A percentile compares a stretch with the other conserved stretches of the same genome.
Conservation (phyloP, 495 filamentous ascomycete genomes). For the Aspergillus conjunctus region DNA sequence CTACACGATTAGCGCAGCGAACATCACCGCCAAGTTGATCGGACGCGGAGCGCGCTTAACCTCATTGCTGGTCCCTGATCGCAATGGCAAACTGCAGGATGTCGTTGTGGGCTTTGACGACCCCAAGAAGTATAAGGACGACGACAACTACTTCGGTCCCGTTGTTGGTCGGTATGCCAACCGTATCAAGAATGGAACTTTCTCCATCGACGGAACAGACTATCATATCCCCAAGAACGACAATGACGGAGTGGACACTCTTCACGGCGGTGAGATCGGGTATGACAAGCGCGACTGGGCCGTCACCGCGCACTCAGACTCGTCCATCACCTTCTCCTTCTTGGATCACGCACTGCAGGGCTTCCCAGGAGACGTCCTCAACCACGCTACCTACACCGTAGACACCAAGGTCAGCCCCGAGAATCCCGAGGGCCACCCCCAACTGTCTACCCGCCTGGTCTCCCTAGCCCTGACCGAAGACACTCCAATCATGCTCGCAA, state of each 20-base stretch:
- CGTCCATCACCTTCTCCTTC: constrained; percentile 77
- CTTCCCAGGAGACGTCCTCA: constrained; percentile 80
- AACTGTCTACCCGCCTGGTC: constrained; percentile 51
- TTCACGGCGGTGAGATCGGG: constrained; percentile 80
- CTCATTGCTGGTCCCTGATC: constrained; percentile 73
- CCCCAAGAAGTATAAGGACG: constrained; percentile 67
- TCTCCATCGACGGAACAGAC: constrained; percentile 63
- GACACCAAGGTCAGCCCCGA: constrained; percentile 37
- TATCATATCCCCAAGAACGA: constrained; percentile 75
- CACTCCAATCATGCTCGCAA: constrained; percentile 80
- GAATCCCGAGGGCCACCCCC: constrained; percentile 47
- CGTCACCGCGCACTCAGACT: constrained; percentile 64
- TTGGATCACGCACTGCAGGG: constrained; percentile 72
- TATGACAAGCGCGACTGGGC: constrained; percentile 85
- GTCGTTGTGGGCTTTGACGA: constrained; percentile 81
- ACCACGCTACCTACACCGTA: constrained; percentile 73
- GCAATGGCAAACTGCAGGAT: constrained; percentile 63
- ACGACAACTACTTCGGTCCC: constrained; percentile 75
- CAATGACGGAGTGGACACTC: constrained; percentile 66
- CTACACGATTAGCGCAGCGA: constrained; percentile 72
- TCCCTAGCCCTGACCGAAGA: constrained; percentile 75
- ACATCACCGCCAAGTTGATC: constrained; percentile 74
- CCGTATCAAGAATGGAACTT: constrained; percentile 83
- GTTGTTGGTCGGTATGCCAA: constrained; percentile 85
- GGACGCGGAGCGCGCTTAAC: constrained; percentile 78